phyloP scores from a whole-genome alignment of 1,284 basidiomycete species.

The Leccinum pachyderme region DNA sequence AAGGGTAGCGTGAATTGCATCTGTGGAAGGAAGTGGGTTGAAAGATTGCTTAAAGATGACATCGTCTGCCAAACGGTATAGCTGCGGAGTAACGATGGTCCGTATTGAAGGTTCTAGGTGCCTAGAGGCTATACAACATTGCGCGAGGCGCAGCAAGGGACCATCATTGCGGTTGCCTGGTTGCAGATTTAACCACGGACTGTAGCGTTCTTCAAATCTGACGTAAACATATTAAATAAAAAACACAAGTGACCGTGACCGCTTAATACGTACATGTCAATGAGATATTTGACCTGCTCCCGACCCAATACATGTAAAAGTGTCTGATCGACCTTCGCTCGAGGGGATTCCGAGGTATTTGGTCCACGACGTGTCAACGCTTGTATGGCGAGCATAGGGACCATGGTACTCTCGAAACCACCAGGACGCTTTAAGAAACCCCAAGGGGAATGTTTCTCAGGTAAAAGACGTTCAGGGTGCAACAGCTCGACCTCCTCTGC shows the following conservation, averaged over 20 bases:
- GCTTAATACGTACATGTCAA: slow-evolving; percentile 36
- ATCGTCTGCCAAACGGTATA: slow-evolving; percentile 43
- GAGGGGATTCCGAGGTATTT: slow-evolving; percentile 20
- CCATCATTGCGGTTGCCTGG: slow-evolving; percentile 29
- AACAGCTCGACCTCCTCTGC: slow-evolving; percentile 31
- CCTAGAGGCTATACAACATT: slow-evolving; percentile 41
- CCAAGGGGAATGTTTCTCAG: slow-evolving; percentile 39
- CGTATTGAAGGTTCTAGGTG: slow-evolving; percentile 37
- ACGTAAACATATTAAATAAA: neutral
- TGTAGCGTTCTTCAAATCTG: slow-evolving; percentile 44
- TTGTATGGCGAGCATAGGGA: slow-evolving; percentile 43
- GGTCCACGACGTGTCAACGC: slow-evolving; percentile 31
- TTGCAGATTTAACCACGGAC: slow-evolving; percentile 42
- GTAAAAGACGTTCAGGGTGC: slow-evolving; percentile 28
- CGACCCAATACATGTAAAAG: slow-evolving; percentile 35
- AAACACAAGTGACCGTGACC: neutral
- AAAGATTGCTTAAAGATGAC: slow-evolving; percentile 40
- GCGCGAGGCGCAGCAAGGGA: slow-evolving; percentile 37
- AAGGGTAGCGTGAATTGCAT: slow-evolving; percentile 42
- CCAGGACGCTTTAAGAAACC: slow-evolving; percentile 34
- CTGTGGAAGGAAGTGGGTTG: slow-evolving; percentile 38
- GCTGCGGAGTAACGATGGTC: slow-evolving; percentile 37
- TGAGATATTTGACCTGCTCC: slow-evolving; percentile 37
- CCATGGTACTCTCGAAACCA: slow-evolving; percentile 39
- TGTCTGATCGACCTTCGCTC: slow-evolving; percentile 34